Conservation (phyloP, 176 grass and related monocot genomes). For the Leersia perrieri region DNA sequence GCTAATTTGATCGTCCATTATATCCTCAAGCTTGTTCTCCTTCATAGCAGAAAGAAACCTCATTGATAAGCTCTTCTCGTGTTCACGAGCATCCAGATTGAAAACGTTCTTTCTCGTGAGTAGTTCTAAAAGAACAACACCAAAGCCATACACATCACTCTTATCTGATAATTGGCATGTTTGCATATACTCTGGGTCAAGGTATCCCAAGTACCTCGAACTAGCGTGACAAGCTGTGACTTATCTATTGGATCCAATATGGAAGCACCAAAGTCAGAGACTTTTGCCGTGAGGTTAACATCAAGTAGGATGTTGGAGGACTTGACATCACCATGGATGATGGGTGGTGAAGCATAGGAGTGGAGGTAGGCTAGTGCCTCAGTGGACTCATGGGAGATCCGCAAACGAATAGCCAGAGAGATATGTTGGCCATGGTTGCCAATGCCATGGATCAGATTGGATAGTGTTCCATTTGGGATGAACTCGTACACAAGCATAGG, state of each 20-base stretch:
- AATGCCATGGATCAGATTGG: background rate
- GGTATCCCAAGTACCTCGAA: too few relatives aligned
- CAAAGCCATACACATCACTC: too few relatives aligned
- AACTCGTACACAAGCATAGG: background rate
- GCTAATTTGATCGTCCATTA: too few relatives aligned
- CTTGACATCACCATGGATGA: conserved; percentile 1
- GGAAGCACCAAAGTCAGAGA: conserved; percentile 38
- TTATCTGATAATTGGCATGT: too few relatives aligned
- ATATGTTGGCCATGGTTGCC: background rate
- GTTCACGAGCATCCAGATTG: too few relatives aligned
- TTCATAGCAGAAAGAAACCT: too few relatives aligned
- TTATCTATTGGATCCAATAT: background rate
- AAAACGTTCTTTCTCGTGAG: too few relatives aligned
- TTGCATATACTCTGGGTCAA: too few relatives aligned
- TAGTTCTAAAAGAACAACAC: too few relatives aligned
- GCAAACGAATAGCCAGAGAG: background rate
- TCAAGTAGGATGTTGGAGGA: conserved; percentile 10
- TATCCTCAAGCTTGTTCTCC: too few relatives aligned
- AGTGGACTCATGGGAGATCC: background rate
- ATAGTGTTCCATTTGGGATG: background rate
- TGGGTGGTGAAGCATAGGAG: background rate
- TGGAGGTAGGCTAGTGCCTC: background rate
- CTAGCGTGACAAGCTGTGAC: too few relatives aligned
- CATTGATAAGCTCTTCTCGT: too few relatives aligned
- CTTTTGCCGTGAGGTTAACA: background rate